Base-by-base conservation (phyloP, 2,329 filamentous ascomycete species). In the Falciphora oryzae region DNA sequence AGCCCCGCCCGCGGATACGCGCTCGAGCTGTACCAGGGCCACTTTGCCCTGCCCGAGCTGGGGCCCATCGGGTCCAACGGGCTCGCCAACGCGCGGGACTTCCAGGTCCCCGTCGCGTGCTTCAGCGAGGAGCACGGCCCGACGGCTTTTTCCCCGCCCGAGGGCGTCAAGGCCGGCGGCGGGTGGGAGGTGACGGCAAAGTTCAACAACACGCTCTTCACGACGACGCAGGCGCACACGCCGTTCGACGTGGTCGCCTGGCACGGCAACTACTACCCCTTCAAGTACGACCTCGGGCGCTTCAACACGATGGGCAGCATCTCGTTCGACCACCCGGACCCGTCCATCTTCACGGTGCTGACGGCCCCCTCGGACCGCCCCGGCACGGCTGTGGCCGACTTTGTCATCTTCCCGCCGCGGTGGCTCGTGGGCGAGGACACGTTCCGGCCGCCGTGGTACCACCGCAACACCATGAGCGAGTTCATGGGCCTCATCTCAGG, bases 181-280 rank as follows among this genome's bases (percentile, higher is more conserved):
- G 63, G 65, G 65, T 74, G 75, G 75, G 81, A 78, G n/a, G 75
- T 89, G 28, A 77, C 80, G 65, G 78, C 77, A 68, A 87, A 87
- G 70, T 85, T 86, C 69, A 82, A 82, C 66, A 83, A 85, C 62
- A 80, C 80, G 56, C 80, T 88, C 64, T 89, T 88, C 73, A 75
- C 78, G 8, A 82, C 83, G 16, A 80, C 75, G 44, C 86, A 89
- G 71, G 75, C 79, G 11, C 87, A 89, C 70, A 85, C 82, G 0
- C 87, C 87, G 0, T 89, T 88, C 69, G 86, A 89, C 68, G 80
- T 89, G 3, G 86, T 89, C 18, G 85, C 85, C 25, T 89, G 86
- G 86, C 86, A 89, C 69, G 87, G 87, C n/a, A 84, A 83, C 65
- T 89, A 89, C 73, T 84, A 85, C 64, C 87, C 87, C 0, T 89